A percentile compares a stretch with the other conserved stretches of the same genome.
These are phyloP conservation scores for Penicillium manginii DNA, from an alignment of 495 filamentous ascomycete species.

Conservation along the genomic window DNA sequence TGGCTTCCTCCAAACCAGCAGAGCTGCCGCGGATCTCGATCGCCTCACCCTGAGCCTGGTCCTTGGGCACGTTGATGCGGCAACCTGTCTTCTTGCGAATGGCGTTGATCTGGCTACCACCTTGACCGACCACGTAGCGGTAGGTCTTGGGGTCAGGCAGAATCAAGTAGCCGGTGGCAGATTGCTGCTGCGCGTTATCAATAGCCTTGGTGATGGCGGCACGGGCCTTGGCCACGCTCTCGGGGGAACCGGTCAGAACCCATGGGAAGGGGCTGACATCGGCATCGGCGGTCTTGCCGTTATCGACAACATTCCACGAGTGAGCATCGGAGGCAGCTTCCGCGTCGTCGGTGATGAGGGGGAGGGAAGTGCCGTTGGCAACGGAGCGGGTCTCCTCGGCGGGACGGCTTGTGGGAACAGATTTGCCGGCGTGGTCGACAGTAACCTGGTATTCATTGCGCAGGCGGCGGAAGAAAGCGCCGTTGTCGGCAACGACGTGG, in stretches of 20 bases:
- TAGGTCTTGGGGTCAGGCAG: constrained; percentile 89
- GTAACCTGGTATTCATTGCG: constrained; percentile 81
- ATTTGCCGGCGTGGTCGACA: constrained; percentile 84
- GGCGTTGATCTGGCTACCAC: constrained; percentile 85
- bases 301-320: constrained; percentile 79
- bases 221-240: constrained; percentile 78
- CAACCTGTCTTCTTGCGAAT: constrained; percentile 92
- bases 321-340: constrained; percentile 62
- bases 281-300: constrained; percentile 37
- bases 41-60: constrained; percentile 75
- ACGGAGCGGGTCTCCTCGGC: constrained; percentile 39
- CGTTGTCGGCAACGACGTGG: constrained; percentile 83
- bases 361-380: constrained; percentile 64
- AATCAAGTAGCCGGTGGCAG: constrained; percentile 80
- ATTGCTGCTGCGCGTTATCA: constrained; percentile 70
- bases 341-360: constrained; percentile 86
- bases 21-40: constrained; percentile 83
- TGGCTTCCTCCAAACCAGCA: constrained; percentile 85
- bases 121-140: constrained; percentile 85
- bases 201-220: constrained; percentile 71
- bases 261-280: constrained; percentile 74
- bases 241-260: constrained; percentile 77
- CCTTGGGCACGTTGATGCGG: constrained; percentile 87
- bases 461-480: constrained; percentile 86
- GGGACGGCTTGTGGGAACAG: constrained; percentile 68